These are phyloP conservation scores for Evernia prunastri DNA, from an alignment of 495 filamentous ascomycete species.

Conservation along the genomic window DNA sequence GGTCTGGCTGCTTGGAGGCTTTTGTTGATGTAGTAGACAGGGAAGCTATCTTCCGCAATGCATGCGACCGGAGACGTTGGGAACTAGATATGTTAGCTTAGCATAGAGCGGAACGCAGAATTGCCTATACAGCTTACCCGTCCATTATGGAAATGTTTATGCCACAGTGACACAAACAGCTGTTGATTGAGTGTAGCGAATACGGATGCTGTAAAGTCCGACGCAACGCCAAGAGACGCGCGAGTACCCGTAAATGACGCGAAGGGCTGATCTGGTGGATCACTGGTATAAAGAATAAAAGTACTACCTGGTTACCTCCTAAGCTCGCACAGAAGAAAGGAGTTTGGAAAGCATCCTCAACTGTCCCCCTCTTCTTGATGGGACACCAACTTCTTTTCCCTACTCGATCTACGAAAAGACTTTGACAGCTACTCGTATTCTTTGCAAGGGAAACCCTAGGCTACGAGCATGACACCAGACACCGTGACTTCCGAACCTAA, in stretches of 20 bases:
- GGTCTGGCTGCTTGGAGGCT: constrained; percentile 53
- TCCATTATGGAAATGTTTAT: constrained; percentile 5
- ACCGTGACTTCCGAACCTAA: not conserved
- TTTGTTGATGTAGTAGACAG: constrained; percentile 50
- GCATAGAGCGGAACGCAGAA: not conserved
- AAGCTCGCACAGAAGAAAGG: not conserved
- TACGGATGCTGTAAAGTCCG: not conserved
- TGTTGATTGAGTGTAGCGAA: not conserved
- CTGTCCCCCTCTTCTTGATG: not conserved
- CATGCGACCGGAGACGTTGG: constrained; percentile 37
- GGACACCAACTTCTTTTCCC: not conserved
- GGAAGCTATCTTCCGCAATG: constrained; percentile 65
- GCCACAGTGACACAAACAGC: not conserved
- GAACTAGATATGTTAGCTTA: constrained; percentile 3
- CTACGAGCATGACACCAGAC: not conserved
- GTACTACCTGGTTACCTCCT: not conserved
- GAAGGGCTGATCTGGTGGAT: too few species aligned
- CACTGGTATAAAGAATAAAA: too few species aligned
- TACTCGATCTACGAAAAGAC: not conserved
- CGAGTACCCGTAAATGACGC: not conserved
- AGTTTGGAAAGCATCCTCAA: not conserved
- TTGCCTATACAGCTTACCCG: not conserved
- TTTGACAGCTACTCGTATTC: not conserved
- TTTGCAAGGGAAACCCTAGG: not conserved
- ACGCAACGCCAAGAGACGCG: not conserved